Percentiles rank a stretch among this genome's conserved stretches.
These are phyloP conservation scores for Breviolum minutum DNA, from an alignment of 73 alveolate genomes.

Conservation along the genomic window DNA sequence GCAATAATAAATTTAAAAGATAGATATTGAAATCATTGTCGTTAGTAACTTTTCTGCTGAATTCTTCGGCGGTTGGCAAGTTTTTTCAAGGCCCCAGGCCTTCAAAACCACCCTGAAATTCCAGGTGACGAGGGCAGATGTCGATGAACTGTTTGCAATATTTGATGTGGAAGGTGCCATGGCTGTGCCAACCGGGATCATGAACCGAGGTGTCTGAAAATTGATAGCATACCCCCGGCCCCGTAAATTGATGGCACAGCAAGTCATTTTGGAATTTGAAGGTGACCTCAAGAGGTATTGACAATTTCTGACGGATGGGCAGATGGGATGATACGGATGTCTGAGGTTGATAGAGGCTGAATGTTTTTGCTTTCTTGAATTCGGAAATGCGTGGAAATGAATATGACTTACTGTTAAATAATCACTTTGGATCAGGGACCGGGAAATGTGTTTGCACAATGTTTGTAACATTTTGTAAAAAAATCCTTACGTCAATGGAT, in stretches of 20 bases:
- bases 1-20: too few relatives aligned
- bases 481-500: not conserved
- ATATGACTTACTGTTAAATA: too few relatives aligned
- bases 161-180: conserved; percentile 77
- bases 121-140: conserved; percentile 63
- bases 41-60: not conserved
- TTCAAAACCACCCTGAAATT: too few relatives aligned
- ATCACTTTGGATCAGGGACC: not conserved
- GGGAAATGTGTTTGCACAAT: not conserved
- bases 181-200: not conserved
- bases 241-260: too few relatives aligned
- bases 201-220: not conserved
- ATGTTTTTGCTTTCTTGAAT: too few relatives aligned
- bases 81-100: too few relatives aligned
- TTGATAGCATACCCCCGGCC: not conserved
- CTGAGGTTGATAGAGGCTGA: too few relatives aligned
- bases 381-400: too few relatives aligned
- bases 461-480: not conserved
- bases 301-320: too few relatives aligned
- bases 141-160: conserved; percentile 78
- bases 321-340: too few relatives aligned
- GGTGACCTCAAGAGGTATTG: not conserved
- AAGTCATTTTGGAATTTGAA: too few relatives aligned
- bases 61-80: not conserved
- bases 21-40: not conserved